phyloP scores from a whole-genome alignment of 2,329 filamentous ascomycete species.

The Bertia moriformis region DNA sequence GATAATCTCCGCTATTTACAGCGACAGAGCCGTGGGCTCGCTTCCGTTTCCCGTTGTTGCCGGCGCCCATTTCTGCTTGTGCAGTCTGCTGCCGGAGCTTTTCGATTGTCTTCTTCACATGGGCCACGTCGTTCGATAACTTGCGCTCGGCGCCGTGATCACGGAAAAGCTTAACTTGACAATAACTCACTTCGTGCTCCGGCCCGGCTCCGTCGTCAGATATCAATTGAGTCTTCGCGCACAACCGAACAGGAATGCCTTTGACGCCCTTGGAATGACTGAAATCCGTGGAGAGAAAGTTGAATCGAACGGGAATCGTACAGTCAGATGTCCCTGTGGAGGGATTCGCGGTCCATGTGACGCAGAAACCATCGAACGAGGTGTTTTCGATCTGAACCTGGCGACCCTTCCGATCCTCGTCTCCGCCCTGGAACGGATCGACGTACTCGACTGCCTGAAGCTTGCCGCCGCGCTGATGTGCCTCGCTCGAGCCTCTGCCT shows the following conservation, averaged over 20 bases:
- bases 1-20: slow-evolving; percentile 52
- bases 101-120: slow-evolving; percentile 92
- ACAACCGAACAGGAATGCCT: slow-evolving; percentile 85
- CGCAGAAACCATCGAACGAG: slow-evolving; percentile 87
- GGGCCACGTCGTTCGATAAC: slow-evolving; percentile 81
- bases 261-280: slow-evolving; percentile 98
- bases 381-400: slow-evolving; percentile 59
- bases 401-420: slow-evolving; percentile 47
- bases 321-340: slow-evolving; percentile 56
- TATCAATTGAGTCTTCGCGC: slow-evolving; percentile 56
- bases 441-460: slow-evolving; percentile 92
- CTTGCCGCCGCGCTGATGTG: slow-evolving; percentile 82
- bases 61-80: slow-evolving; percentile 56
- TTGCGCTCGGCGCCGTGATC: slow-evolving; percentile 94
- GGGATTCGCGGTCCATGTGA: slow-evolving; percentile 67
- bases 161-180: slow-evolving; percentile 92
- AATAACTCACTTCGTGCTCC: slow-evolving; percentile 68
- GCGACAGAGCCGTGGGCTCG: slow-evolving; percentile 28
- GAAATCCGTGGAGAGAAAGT: slow-evolving; percentile 96
- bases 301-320: slow-evolving; percentile 83
- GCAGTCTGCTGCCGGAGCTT: slow-evolving; percentile 88
- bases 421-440: slow-evolving; percentile 34
- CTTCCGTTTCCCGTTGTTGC: slow-evolving; percentile 53
- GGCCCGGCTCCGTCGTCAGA: slow-evolving; percentile 20
- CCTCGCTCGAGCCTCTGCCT: slow-evolving; percentile 86